Evolutionary conservation across 495 filamentous ascomycete genomes (phyloP), one percentile per base, ranked within the genome.

Genomic region (Tuber aestivum): DNA sequence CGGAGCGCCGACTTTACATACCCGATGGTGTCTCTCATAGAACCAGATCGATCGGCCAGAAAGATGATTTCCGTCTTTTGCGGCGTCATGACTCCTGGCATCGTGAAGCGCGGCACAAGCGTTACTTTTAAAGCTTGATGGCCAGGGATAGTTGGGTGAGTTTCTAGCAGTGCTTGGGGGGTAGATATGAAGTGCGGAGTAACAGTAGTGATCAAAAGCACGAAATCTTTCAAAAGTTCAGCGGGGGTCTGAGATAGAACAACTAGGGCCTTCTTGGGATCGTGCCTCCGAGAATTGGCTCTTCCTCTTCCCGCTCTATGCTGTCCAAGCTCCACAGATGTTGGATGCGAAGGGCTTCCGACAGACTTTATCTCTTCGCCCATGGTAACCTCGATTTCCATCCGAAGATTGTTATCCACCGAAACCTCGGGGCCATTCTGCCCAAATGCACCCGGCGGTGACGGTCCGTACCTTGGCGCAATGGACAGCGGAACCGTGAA

Each of bases 101-200:
- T 84, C 27, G 83, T 82, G 83, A 91, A 91, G 72, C 88, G 89
- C 2, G 91, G 90, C 0, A 92, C 90, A 1, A 93, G 83, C 0
- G 89, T 91, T 9, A 86, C 85, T 89, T 92, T 91, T 72, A 93
- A 74, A 0, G 91, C 91, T 10, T 86, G 86, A 56, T 93, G 91
- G 50, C 87, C 83, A 0, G 87, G 85, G 40, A 92, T 85, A 0
- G 84, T 87, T 1, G 89, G 86, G 77, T 93, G 90, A 0, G 84
- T 86, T 80, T 93, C 91, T 0, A 93, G 84, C 0, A 93, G 76
- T 0, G 91, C 91, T 72, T 86, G 84, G 1, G 91, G 90, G 2
- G 83, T 84, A n/a, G 85, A 86, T 14, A 85, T 84, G 74, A 89
- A 86, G 78, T 89, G 40, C 7, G 70, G 70, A 6, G 76, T 75